Base-by-base conservation (phyloP, 2,329 filamentous ascomycete genomes). In the Trichophyton simii region DNA sequence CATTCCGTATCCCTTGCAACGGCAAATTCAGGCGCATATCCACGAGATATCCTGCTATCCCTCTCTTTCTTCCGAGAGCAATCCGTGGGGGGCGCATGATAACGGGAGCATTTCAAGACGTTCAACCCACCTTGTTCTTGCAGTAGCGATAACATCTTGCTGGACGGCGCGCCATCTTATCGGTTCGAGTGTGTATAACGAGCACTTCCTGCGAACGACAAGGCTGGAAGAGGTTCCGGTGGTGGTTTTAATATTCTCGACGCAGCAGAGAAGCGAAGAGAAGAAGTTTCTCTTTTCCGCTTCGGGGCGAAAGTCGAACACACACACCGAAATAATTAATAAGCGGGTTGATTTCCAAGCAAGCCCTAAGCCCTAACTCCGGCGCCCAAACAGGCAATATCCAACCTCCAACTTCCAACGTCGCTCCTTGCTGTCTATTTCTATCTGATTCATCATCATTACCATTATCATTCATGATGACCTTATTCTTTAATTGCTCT, bases 131-230 rank as follows among this genome's bases (percentile, higher is more conserved):
- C 91, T 96, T 96, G 88, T 97, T 99, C 90, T 99, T 99, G 91
- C 94, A 99, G 89, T 99, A 99, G 78, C 94, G 88, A 87, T 96
- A 99, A 84, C 94, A 99, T 84, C 94, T 89, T 77, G 94, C 94
- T 77, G 94, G 94, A 88, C 94, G 91, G 82, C 94, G 91, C 77
- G 94, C 94, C 94, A 99, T 99, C 84, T 87, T 91, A 87, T 87
- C 84, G 76, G 77, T 76, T 78, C 77, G 25, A 55, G 75, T 78
- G 74, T 70, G 69, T 72, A 69, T 60, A 68, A 65, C 67, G 67
- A 70, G 76, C 75, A 76, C 73, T 78, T 78, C 74, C 71, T 77
- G 74, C 76, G 75, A 77, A 78, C 73, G 67, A 67, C 66, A 67
- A 55, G 50, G 67, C 70, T 72, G 70, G 69, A 69, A 67, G 68